Base-by-base conservation (phyloP, 495 filamentous ascomycete genomes). In the Beverwykella pulmonaria region DNA sequence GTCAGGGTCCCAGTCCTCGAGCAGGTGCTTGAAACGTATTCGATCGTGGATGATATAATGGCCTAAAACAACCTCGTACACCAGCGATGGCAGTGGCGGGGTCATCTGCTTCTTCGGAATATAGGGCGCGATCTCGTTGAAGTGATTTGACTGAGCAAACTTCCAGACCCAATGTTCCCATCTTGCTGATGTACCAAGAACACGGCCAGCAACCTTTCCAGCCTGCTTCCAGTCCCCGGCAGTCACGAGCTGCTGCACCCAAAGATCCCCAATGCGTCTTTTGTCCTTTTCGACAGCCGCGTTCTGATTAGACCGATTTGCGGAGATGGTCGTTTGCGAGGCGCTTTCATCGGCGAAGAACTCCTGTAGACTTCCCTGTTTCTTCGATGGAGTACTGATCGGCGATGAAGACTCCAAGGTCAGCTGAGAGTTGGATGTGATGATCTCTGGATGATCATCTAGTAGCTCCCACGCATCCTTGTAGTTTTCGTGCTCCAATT, bases 151-250 rank as follows among this genome's bases (percentile, higher is more conserved):
- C 50, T 89, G 87, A 27, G 93, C 91, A 73, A 98, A 98, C 0
- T 82, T 86, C 86, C 88, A 92, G 9, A 93, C 88, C 92, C 92
- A 97, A 66, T 93, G 88, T 75, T 98, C 93, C 95, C 95, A 98
- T 67, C 89, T 82, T 49, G 87, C 77, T 3, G 92, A 83, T n/a
- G 86, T 90, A 39, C 86, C 83, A 0, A 97, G 78, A 12, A 97
- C 92, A 70, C 89, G 90, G 1, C 87, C 88, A 67, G 91, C 93
- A 14, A 92, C 79, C 63, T 86, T 80, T 0, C 91, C 93, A 7
- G 93, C 94, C 55, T 82, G 80, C 1, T 74, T 71, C 95, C 95
- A 98, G 57, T 92, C 82, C 14, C 82, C 81, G 1, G 83, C 81
- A 6, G 86, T 80, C 44, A 96, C 81, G 26, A 96, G 83, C 67